Percentiles rank a stretch among this genome's conserved stretches.
These are phyloP conservation scores for Fusarium fracticaudum DNA, from an alignment of 2,329 filamentous ascomycete species.

Conservation along the genomic window DNA sequence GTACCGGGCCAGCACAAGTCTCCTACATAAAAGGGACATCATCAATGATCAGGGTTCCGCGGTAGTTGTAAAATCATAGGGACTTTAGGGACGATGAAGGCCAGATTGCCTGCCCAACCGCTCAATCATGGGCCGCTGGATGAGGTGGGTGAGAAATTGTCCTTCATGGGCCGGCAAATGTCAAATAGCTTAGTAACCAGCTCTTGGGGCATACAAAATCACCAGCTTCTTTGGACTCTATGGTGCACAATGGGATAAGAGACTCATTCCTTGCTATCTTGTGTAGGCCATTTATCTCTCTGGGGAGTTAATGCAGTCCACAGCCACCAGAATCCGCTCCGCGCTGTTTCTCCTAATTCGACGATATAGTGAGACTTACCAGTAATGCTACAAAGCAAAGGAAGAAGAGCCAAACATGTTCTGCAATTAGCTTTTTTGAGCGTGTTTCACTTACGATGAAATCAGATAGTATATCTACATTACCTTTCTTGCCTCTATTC, in stretches of 20 bases:
- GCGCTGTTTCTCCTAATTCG: rapidly evolving
- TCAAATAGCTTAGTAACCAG: rapidly evolving
- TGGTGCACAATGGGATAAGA: rapidly evolving
- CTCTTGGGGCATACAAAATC: rapidly evolving
- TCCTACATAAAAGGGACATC: too few species aligned
- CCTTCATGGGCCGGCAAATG: rapidly evolving
- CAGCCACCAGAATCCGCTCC: not conserved
- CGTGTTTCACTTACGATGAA: rapidly evolving
- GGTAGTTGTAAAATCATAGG: too few species aligned
- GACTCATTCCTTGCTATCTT: not conserved
- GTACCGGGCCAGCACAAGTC: too few species aligned
- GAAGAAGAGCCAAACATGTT: rapidly evolving
- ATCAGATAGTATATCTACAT: rapidly evolving
- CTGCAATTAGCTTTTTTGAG: rapidly evolving
- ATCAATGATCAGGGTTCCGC: too few species aligned
- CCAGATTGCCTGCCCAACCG: too few species aligned
- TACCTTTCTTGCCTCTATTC: not conserved
- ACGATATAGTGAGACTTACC: not conserved
- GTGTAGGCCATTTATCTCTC: rapidly evolving
- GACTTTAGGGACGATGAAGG: rapidly evolving
- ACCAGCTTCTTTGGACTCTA: not conserved
- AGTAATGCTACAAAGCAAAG: not conserved
- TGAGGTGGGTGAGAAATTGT: rapidly evolving
- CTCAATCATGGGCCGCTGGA: too few species aligned
- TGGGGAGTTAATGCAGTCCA: not conserved